Percentiles rank a stretch among this genome's conserved stretches.
phyloP scores from a whole-genome alignment of 768 basidiomycete species.

The Suillus hirtellus region DNA sequence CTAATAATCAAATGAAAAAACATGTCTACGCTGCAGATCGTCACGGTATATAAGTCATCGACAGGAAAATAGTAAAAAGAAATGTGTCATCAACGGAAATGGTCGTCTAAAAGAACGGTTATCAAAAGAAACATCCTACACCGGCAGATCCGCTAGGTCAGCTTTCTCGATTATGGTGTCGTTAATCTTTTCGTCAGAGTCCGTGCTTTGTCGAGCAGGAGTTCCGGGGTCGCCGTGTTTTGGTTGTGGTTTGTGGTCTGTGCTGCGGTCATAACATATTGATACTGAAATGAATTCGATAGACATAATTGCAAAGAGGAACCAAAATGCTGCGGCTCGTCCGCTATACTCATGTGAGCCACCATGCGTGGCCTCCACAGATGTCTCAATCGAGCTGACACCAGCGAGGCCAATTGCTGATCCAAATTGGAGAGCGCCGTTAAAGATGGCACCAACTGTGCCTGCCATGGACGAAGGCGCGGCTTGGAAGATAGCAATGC shows the following conservation, averaged over 20 bases:
- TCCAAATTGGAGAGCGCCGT: constrained; percentile 53
- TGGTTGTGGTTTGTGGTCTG: constrained; percentile 15
- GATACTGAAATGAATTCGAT: constrained; percentile 33
- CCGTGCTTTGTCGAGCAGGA: neutral
- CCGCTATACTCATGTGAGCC: constrained; percentile 37
- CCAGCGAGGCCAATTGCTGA: constrained; percentile 51
- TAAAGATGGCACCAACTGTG: constrained; percentile 57
- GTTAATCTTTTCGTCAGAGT: neutral
- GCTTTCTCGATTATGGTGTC: neutral
- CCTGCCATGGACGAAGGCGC: constrained; percentile 50
- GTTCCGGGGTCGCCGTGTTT: neutral
- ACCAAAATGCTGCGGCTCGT: constrained; percentile 47
- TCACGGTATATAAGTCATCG: neutral
- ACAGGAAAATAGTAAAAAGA: neutral
- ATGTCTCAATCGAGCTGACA: constrained; percentile 50
- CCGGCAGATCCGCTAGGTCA: neutral
- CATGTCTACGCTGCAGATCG: neutral
- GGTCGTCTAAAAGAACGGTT: neutral
- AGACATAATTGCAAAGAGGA: constrained; percentile 38
- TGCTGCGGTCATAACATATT: constrained; percentile 34
- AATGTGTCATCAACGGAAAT: neutral
- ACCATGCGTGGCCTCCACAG: constrained; percentile 37
- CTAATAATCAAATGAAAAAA: neutral
- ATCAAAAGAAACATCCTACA: neutral
- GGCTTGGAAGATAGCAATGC: constrained; percentile 51